phyloP scores from a whole-genome alignment of 306 rosid species.

The Carpinus fangiana region DNA sequence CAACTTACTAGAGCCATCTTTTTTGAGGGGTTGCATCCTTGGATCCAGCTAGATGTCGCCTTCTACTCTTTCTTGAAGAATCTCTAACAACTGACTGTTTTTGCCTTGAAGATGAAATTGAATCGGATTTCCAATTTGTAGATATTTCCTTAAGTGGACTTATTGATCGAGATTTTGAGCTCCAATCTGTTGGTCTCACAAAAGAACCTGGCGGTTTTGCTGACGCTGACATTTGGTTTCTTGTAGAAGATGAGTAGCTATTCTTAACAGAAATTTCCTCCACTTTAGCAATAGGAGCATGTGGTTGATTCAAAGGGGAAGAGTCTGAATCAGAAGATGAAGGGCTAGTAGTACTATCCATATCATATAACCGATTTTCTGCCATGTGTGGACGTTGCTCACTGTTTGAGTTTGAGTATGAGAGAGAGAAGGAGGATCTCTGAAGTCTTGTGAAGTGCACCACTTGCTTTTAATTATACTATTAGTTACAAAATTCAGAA shows the following conservation, averaged over 20 bases:
- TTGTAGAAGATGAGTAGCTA: slow-evolving; percentile 21
- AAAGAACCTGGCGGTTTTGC: slow-evolving; percentile 32
- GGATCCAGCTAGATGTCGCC: slow-evolving; percentile 36
- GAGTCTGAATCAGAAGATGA: slow-evolving; percentile 88
- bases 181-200: slow-evolving; percentile 26
- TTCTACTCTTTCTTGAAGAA: slow-evolving; percentile 47
- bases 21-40: slow-evolving; percentile 44
- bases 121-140: slow-evolving; percentile 30
- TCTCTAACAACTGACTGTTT: slow-evolving; percentile 47
- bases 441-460: slow-evolving; percentile 72
- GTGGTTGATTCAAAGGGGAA: slow-evolving; percentile 30
- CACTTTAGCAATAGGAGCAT: slow-evolving; percentile 14
- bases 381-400: slow-evolving; percentile 48
- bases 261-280: slow-evolving; percentile 23
- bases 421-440: slow-evolving; percentile 59
- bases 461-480: slow-evolving; percentile 49
- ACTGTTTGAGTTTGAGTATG: slow-evolving; percentile 28
- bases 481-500: background rate
- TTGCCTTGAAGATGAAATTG: slow-evolving; percentile 35
- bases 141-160: slow-evolving; percentile 56
- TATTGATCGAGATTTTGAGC: slow-evolving; percentile 34
- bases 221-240: slow-evolving; percentile 30
- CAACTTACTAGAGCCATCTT: slow-evolving; percentile 47
- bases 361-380: slow-evolving; percentile 76
- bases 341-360: slow-evolving; percentile 73